A percentile compares a stretch with the other conserved stretches of the same genome.
Evolutionary conservation across 75 land plant species (phyloP).

Genomic region (Cryptomeria japonica): DNA sequence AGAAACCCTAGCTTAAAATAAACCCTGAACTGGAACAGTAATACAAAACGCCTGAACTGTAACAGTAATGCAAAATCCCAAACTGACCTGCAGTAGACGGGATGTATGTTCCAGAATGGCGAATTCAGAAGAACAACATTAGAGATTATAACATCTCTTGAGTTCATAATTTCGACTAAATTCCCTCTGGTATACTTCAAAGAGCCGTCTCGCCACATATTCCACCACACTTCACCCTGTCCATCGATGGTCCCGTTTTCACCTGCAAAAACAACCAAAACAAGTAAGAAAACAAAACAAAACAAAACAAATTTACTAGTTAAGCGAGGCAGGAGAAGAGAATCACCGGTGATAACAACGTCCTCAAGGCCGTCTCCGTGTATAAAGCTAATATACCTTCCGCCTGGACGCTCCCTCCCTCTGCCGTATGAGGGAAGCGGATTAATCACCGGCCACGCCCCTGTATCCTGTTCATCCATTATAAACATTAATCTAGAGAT

Average conservation of each 20-base stretch:
- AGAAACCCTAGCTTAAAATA: background rate
- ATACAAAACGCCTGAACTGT: background rate
- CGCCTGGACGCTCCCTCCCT: conserved; percentile 73
- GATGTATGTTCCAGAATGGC: conserved; percentile 95
- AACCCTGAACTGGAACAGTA: background rate
- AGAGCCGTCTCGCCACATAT: conserved; percentile 64
- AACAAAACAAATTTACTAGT: background rate
- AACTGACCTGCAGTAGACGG: conserved; percentile 79
- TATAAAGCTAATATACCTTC: conserved; percentile 65
- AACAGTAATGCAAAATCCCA: background rate
- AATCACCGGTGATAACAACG: conserved; percentile 61
- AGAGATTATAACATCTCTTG: conserved; percentile 67
- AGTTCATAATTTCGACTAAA: conserved; percentile 76
- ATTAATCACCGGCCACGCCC: conserved; percentile 67
- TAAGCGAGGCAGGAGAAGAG: background rate
- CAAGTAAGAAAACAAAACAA: background rate
- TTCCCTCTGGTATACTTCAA: conserved; percentile 71
- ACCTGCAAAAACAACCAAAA: conserved; percentile 40
- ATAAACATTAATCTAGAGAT: background rate
- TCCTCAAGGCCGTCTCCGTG: conserved; percentile 60
- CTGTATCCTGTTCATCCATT: conserved; percentile 43
- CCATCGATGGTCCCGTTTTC: conserved; percentile 97
- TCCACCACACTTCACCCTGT: conserved; percentile 95
- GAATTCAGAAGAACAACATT: conserved; percentile 75
- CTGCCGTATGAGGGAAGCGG: conserved; percentile 88